Conservation (phyloP, 805 yeast species). For the Zygosaccharomyces bisporus region DNA sequence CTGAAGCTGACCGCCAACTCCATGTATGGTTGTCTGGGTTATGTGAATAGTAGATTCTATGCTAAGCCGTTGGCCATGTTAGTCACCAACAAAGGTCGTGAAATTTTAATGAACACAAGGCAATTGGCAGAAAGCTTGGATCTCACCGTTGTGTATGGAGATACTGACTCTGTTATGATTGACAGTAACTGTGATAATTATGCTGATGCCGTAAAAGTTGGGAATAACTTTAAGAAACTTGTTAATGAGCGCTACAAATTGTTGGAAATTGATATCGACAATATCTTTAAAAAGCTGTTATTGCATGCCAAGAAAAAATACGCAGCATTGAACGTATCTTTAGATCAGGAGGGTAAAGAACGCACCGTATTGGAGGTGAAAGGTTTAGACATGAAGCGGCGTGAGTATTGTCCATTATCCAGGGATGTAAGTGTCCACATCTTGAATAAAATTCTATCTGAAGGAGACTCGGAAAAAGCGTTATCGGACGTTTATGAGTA, state of each 20-base stretch:
- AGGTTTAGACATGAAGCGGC: slow-evolving; percentile 94
- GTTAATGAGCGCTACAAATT: slow-evolving; percentile 87
- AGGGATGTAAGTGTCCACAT: slow-evolving; percentile 81
- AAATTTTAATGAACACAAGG: slow-evolving; percentile 87
- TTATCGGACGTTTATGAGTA: slow-evolving; percentile 67
- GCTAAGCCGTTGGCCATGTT: slow-evolving; percentile 95
- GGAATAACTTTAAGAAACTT: slow-evolving; percentile 73
- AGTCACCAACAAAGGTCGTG: slow-evolving; percentile 93
- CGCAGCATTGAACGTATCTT: slow-evolving; percentile 75
- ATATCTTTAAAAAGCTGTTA: slow-evolving; percentile 78
- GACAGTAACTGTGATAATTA: slow-evolving; percentile 74
- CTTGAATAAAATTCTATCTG: slow-evolving; percentile 65
- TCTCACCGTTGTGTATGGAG: slow-evolving; percentile 90
- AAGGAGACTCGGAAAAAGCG: slow-evolving; percentile 72
- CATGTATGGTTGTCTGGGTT: slow-evolving; percentile 99
- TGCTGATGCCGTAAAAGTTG: slow-evolving; percentile 74
- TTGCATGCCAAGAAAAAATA: slow-evolving; percentile 96
- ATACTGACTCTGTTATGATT: slow-evolving; percentile 98
- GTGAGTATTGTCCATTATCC: slow-evolving; percentile 92
- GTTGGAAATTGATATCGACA: slow-evolving; percentile 92
- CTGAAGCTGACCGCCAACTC: slow-evolving; percentile 96
- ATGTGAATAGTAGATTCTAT: slow-evolving; percentile 83
- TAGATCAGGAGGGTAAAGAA: slow-evolving; percentile 52
- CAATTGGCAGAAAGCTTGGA: slow-evolving; percentile 85
- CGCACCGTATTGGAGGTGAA: slow-evolving; percentile 73